Evolutionary conservation across 306 rosid genomes (phyloP).

Genomic region (Cercis canadensis): DNA sequence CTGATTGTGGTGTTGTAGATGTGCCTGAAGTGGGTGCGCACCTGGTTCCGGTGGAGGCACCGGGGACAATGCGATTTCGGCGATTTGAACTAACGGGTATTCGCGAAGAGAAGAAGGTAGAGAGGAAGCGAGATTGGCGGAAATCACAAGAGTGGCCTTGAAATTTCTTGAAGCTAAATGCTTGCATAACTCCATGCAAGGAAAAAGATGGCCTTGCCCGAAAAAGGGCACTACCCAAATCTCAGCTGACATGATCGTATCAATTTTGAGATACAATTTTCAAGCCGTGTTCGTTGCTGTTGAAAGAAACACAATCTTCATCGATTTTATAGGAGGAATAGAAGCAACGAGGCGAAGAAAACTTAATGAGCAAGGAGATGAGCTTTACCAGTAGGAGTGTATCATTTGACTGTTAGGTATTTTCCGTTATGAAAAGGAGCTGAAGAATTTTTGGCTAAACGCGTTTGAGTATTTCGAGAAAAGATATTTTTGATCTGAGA

Average conservation of each 20-base stretch:
- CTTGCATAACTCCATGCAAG: conserved; percentile 67
- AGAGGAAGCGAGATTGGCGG: conserved; percentile 51
- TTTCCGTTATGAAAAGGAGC: too few relatives aligned
- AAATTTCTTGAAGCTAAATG: conserved; percentile 55
- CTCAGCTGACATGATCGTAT: conserved; percentile 43
- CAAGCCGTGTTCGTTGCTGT: neutral
- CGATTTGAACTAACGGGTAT: conserved; percentile 50
- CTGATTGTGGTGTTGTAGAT: conserved; percentile 21
- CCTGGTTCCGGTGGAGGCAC: conserved; percentile 20
- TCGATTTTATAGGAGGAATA: neutral
- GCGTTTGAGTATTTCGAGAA: too few relatives aligned
- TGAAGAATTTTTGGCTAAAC: too few relatives aligned
- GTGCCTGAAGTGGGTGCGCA: conserved; percentile 18
- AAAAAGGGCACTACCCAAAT: conserved; percentile 61
- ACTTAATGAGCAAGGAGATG: neutral
- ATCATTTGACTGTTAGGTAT: neutral
- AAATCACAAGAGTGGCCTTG: conserved; percentile 44
- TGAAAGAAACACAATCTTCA: neutral
- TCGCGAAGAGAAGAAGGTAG: conserved; percentile 56
- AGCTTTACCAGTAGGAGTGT: neutral
- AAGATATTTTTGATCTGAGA: too few relatives aligned
- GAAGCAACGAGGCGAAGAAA: neutral
- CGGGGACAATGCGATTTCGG: conserved; percentile 36
- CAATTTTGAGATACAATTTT: neutral
- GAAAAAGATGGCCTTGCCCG: conserved; percentile 77